Percentiles rank a stretch among this genome's conserved stretches.
Evolutionary conservation across 2,329 filamentous ascomycete genomes (phyloP).

Genomic region (Fusarium zealandicum): DNA sequence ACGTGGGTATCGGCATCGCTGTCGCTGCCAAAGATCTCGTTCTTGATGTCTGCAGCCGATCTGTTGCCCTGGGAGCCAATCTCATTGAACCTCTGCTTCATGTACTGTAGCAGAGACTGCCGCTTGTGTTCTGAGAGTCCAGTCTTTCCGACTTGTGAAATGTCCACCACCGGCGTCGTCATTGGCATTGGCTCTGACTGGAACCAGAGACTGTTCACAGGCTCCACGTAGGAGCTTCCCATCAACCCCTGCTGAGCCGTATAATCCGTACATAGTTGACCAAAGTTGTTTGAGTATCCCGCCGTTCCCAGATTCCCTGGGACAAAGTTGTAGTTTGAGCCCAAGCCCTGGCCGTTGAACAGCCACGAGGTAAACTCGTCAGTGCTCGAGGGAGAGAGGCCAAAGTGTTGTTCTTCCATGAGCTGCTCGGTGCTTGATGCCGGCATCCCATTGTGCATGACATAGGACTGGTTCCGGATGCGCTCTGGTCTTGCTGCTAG

Average conservation of each 20-base stretch:
- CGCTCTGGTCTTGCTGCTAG: slow-evolving; percentile 31
- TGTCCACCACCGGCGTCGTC: slow-evolving; percentile 34
- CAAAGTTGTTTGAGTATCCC: slow-evolving; percentile 41
- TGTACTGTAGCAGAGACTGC: slow-evolving; percentile 40
- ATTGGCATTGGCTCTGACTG: slow-evolving; percentile 39
- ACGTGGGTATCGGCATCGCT: slow-evolving; percentile 38
- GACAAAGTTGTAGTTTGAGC: slow-evolving; percentile 35
- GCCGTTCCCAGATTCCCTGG: slow-evolving; percentile 34
- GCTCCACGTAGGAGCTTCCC: slow-evolving; percentile 37
- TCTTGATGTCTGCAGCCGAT: slow-evolving; percentile 41
- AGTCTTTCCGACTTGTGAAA: slow-evolving; percentile 36
- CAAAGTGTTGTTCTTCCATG: slow-evolving; percentile 40
- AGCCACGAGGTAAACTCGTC: slow-evolving; percentile 42
- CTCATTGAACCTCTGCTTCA: slow-evolving; percentile 42
- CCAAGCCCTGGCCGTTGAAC: slow-evolving; percentile 38
- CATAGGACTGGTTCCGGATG: slow-evolving; percentile 29
- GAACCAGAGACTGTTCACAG: slow-evolving; percentile 41
- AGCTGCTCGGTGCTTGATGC: slow-evolving; percentile 30
- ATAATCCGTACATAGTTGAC: slow-evolving; percentile 40
- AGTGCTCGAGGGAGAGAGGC: slow-evolving; percentile 39
- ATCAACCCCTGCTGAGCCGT: slow-evolving; percentile 36
- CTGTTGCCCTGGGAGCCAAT: slow-evolving; percentile 39
- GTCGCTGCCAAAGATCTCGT: slow-evolving; percentile 41
- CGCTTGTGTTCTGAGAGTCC: slow-evolving; percentile 40
- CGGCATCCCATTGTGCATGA: slow-evolving; percentile 35